A percentile compares a stretch with the other conserved stretches of the same genome.
These are phyloP conservation scores for Botrytis sinoallii DNA, from an alignment of 2,329 filamentous ascomycete genomes.

Conservation along the genomic window DNA sequence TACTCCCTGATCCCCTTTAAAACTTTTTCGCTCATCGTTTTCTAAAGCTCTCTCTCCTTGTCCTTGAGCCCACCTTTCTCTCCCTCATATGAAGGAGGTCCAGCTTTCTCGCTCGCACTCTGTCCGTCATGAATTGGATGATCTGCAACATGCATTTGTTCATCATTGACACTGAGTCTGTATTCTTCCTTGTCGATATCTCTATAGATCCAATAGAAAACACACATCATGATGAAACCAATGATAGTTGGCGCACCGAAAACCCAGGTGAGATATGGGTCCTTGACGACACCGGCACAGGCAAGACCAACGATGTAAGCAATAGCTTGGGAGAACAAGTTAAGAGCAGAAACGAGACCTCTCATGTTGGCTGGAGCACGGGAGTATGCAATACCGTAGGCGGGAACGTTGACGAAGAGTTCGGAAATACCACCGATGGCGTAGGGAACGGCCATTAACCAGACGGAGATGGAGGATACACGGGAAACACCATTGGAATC, in stretches of 20 bases:
- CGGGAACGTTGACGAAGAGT: constrained; percentile 52
- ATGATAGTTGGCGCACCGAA: constrained; percentile 49
- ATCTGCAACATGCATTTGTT: constrained; percentile 12
- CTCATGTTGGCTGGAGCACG: constrained; percentile 51
- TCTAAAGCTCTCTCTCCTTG: not conserved
- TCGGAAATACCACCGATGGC: constrained; percentile 50
- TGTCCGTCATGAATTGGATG: not conserved
- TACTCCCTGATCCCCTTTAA: not conserved
- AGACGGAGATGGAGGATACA: constrained; percentile 45
- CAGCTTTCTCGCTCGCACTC: not conserved
- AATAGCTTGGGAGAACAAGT: constrained; percentile 47
- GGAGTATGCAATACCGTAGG: constrained; percentile 52
- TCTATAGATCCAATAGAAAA: constrained; percentile 48
- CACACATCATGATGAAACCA: constrained; percentile 44
- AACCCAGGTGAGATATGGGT: constrained; percentile 50
- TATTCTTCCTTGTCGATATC: constrained; percentile 49
- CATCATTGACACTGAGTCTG: constrained; percentile 40
- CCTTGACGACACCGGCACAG: constrained; percentile 45
- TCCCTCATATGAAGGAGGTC: constrained; percentile 4
- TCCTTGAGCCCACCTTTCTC: constrained; percentile 2
- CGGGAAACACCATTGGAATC: constrained; percentile 28
- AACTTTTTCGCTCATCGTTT: not conserved
- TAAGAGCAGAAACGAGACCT: constrained; percentile 49
- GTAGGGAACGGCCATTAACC: constrained; percentile 56
- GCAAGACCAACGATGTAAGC: constrained; percentile 47